phyloP scores from a whole-genome alignment of 345 rosid species.

The Schrenkiella parvula region DNA sequence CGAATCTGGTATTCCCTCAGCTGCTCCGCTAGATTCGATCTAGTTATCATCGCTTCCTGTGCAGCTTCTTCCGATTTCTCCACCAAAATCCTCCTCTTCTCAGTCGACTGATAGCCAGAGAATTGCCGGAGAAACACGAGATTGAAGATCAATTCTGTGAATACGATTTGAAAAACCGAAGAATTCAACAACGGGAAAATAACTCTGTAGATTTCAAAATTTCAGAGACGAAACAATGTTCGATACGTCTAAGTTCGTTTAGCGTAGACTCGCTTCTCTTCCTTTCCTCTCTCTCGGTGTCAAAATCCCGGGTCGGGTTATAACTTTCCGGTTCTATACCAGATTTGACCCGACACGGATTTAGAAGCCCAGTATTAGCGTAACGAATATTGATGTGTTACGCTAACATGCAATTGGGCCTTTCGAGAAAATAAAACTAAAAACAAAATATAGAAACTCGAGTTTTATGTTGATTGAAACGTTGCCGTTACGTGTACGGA shows the following conservation, averaged over 20 bases:
- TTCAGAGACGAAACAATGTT: constrained; percentile 9
- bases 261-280: constrained; percentile 21
- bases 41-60: constrained; percentile 68
- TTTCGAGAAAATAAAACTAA: not conserved
- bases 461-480: not conserved
- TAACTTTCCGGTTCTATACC: not conserved
- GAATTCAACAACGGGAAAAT: not conserved
- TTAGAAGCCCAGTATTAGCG: constrained; percentile 25
- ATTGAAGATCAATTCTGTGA: not conserved
- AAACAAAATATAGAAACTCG: not conserved
- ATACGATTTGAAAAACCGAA: not conserved
- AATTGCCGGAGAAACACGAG: not conserved
- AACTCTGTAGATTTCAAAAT: not conserved
- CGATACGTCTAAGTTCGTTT: constrained; percentile 27
- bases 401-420: constrained; percentile 7
- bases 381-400: not conserved
- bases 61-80: not conserved
- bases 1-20: constrained; percentile 96
- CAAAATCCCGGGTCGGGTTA: constrained; percentile 29
- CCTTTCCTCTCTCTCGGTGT: constrained; percentile 4
- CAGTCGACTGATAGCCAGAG: not conserved
- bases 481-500: constrained; percentile 30
- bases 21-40: constrained; percentile 95
- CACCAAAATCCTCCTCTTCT: constrained; percentile 15
- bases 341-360: not conserved